Evolutionary conservation across 2,329 filamentous ascomycete genomes (phyloP).

Genomic region (Alternaria sp.): DNA sequence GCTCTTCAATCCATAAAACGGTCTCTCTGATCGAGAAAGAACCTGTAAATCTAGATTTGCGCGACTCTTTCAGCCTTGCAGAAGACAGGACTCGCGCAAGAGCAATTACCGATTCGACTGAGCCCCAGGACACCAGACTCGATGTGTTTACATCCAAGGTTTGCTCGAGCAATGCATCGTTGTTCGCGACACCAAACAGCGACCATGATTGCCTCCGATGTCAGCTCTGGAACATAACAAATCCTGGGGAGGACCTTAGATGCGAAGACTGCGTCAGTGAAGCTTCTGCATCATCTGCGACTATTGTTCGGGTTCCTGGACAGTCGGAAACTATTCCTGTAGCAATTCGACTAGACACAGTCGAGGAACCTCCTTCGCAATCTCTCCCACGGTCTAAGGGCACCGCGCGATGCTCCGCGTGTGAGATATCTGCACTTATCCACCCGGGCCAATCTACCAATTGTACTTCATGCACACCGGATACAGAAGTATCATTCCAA

Average conservation of each 20-base stretch:
- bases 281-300: constrained; percentile 4
- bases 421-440: constrained; percentile 32
- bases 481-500: constrained; percentile 20
- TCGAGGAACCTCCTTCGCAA: not conserved
- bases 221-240: constrained; percentile 36
- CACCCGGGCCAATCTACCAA: constrained; percentile 14
- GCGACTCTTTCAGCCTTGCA: constrained; percentile 19
- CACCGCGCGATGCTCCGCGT: constrained; percentile 32
- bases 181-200: constrained; percentile 17
- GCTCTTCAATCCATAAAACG: constrained; percentile 5
- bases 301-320: not conserved
- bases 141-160: constrained; percentile 34
- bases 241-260: constrained; percentile 28
- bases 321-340: not conserved
- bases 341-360: not conserved
- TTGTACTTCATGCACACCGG: constrained; percentile 27
- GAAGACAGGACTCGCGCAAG: constrained; percentile 19
- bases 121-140: constrained; percentile 31
- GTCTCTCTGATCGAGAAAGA: not conserved
- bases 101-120: constrained; percentile 20
- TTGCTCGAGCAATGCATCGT: constrained; percentile 15
- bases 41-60: constrained; percentile 10
- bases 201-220: constrained; percentile 31
- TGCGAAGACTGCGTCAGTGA: constrained; percentile 34
- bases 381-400: not conserved